Conservation (phyloP, 1,139 yeast genomes). For the Protomyces inouyei region DNA sequence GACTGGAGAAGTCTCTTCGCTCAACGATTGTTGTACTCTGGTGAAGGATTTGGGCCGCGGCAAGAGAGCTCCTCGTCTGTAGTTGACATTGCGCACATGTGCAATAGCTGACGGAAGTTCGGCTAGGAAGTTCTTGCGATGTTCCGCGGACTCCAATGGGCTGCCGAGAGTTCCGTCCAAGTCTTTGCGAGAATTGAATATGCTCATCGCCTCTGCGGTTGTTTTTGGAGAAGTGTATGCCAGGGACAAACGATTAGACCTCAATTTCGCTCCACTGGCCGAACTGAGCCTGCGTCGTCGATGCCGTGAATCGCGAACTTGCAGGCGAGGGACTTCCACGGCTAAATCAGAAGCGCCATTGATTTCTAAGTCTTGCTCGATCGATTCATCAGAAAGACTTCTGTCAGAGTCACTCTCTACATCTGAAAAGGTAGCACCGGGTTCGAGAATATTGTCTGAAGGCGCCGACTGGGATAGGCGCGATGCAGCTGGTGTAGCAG, state of each 20-base stretch:
- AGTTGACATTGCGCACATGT: conserved; percentile 18
- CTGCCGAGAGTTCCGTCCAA: background rate
- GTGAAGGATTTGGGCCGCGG: conserved; percentile 18
- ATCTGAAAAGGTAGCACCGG: conserved; percentile 1
- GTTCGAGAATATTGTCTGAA: background rate
- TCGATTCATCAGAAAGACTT: conserved; percentile 1
- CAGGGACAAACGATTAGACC: conserved; percentile 1
- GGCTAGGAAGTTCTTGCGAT: conserved; percentile 13
- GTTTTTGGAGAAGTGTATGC: conserved; percentile 17
- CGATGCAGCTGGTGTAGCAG: background rate
- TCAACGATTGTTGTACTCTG: conserved; percentile 13
- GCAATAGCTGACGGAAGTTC: conserved; percentile 24
- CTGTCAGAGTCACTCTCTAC: background rate
- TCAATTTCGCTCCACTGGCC: background rate
- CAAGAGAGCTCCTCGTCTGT: conserved; percentile 19
- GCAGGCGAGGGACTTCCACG: background rate
- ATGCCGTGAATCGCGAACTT: background rate
- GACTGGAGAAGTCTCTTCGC: conserved; percentile 14
- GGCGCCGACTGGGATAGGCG: conserved; percentile 4
- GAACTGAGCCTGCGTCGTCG: conserved; percentile 2
- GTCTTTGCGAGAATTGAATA: background rate
- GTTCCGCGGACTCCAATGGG: background rate
- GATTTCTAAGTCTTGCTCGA: background rate
- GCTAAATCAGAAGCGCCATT: background rate
- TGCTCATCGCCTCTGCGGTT: conserved; percentile 16